Conservation (phyloP, 2,329 filamentous ascomycete genomes). For the Venturia aucupariae region DNA sequence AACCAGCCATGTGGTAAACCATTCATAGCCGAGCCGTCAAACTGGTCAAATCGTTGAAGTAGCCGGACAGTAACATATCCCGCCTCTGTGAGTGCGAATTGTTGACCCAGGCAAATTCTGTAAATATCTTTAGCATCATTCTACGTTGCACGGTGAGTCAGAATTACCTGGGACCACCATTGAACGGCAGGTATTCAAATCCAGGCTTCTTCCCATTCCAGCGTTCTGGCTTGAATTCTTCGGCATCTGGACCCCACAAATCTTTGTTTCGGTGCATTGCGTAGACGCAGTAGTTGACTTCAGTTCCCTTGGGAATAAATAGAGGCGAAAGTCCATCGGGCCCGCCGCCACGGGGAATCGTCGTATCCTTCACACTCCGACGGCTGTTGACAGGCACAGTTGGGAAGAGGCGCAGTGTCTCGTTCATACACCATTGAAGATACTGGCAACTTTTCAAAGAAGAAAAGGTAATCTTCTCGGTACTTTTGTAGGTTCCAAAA, state of each 20-base stretch:
- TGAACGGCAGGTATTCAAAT: conserved; percentile 32
- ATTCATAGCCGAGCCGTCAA: background rate
- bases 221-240: conserved; percentile 30
- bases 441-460: conserved; percentile 9
- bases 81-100: conserved; percentile 13
- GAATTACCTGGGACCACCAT: conserved; percentile 27
- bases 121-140: conserved; percentile 7
- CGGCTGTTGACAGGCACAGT: conserved; percentile 12
- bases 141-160: no score
- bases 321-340: conserved; percentile 6
- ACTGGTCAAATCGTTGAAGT: conserved; percentile 9
- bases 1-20: background rate
- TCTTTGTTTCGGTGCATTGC: conserved; percentile 61
- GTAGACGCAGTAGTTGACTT: conserved; percentile 58
- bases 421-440: conserved; percentile 14
- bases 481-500: conserved; percentile 9
- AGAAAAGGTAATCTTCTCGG: background rate
- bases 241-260: conserved; percentile 37
- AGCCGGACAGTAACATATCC: conserved; percentile 1
- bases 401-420: conserved; percentile 13
- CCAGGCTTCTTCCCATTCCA: conserved; percentile 28
- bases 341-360: conserved; percentile 11
- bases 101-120: conserved; percentile 11
- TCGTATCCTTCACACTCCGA: conserved; percentile 6
- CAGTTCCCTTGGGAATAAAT: conserved; percentile 45